Evolutionary conservation across 2,329 filamentous ascomycete species (phyloP).

Genomic region (Beauveria pseudobassiana): DNA sequence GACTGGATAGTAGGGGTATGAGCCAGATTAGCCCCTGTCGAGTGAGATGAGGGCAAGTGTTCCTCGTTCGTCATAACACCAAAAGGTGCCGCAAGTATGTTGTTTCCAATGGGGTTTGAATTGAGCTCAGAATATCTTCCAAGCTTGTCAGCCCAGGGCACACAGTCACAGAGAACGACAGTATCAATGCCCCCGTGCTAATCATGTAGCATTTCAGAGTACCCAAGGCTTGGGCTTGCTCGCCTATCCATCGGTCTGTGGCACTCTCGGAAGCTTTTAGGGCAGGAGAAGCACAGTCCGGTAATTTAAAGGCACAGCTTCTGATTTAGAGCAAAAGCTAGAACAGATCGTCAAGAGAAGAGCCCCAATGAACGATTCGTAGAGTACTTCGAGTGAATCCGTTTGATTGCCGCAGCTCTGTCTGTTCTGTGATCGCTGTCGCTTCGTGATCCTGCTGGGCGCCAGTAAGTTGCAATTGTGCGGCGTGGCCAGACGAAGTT

Average conservation of each 20-base stretch:
- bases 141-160: slow-evolving; percentile 40
- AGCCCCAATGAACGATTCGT: slow-evolving; percentile 49
- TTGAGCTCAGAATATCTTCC: slow-evolving; percentile 34
- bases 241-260: slow-evolving; percentile 21
- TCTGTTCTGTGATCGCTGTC: slow-evolving; percentile 11
- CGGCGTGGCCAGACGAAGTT: background rate
- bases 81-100: slow-evolving; percentile 48
- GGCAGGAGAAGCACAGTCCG: slow-evolving; percentile 42
- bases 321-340: slow-evolving; percentile 39
- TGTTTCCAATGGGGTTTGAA: slow-evolving; percentile 32
- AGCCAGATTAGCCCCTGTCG: slow-evolving; percentile 29
- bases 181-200: slow-evolving; percentile 45
- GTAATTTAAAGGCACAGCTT: slow-evolving; percentile 46
- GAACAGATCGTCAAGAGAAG: slow-evolving; percentile 42
- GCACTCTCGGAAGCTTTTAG: slow-evolving; percentile 22
- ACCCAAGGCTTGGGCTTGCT: slow-evolving; percentile 30
- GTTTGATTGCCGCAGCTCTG: slow-evolving; percentile 17
- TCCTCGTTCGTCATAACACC: slow-evolving; percentile 32
- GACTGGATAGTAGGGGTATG: slow-evolving; percentile 48
- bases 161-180: slow-evolving; percentile 40
- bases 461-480: slow-evolving; percentile 10
- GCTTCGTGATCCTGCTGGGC: slow-evolving; percentile 20
- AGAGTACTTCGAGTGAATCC: slow-evolving; percentile 32
- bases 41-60: slow-evolving; percentile 13
- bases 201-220: slow-evolving; percentile 49